Evolutionary conservation across 140 eudicot species (phyloP).

Genomic region (Flaveria floridana): DNA sequence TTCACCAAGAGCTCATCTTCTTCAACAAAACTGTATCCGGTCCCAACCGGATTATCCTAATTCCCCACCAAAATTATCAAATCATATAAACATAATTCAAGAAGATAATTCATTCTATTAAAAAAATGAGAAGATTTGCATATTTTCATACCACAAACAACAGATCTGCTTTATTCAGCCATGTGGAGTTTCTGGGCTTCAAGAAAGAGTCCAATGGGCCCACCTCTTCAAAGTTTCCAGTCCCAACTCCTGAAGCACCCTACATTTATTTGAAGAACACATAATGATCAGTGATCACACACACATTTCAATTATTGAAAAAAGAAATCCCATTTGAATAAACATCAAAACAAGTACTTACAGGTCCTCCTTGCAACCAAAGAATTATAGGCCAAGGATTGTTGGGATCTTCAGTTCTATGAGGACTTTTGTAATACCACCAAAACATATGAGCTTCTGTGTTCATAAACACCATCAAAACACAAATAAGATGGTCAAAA

Average conservation of each 20-base stretch:
- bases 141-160: conserved; percentile 71
- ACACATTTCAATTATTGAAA: conserved; percentile 5
- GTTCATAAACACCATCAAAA: neutral
- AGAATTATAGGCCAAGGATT: conserved; percentile 85
- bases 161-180: conserved; percentile 75
- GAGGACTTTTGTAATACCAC: conserved; percentile 80
- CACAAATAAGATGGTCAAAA: too few species aligned
- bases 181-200: conserved; percentile 86
- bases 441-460: conserved; percentile 92
- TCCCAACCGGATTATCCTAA: conserved; percentile 94
- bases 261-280: conserved; percentile 24
- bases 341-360: conserved; percentile 33
- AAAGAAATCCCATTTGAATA: neutral
- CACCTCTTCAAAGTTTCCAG: conserved; percentile 82
- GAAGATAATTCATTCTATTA: neutral
- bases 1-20: conserved; percentile 53
- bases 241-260: conserved; percentile 93
- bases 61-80: conserved; percentile 22
- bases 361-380: conserved; percentile 99
- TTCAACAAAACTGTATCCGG: conserved; percentile 88
- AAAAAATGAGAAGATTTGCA: conserved; percentile 3
- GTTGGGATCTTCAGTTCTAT: conserved; percentile 62
- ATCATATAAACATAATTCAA: neutral
- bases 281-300: conserved; percentile 18
- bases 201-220: conserved; percentile 74